Base-by-base conservation (phyloP, 208 protist species). In the Naegleria lovaniensis region DNA sequence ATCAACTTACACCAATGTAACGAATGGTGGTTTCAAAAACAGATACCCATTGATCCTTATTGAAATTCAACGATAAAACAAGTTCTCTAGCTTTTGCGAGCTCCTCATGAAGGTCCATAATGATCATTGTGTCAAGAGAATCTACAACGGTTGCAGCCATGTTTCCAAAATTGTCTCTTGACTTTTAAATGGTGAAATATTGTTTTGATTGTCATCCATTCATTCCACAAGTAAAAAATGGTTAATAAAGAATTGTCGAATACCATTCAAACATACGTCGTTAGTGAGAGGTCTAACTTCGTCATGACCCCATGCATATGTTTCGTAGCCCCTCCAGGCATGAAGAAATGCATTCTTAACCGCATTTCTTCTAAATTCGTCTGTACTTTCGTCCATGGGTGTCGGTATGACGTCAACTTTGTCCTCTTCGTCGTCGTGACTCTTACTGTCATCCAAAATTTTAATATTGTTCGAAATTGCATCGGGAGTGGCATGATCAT, bases 141-240 rank as follows among this genome's bases (percentile, higher is more conserved):
- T 98, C 96, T 5, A 97, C 83, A 41, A 98, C 93, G 0, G 95
- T 97, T 0, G 93, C 67, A 58, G 95, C 96, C 5, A 95, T 51
- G 48, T 92, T 76, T n/a, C 55, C 91, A 76, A 83, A 91, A 33
- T 76, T 79, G 89, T 93, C 91, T 41, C 67, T 52, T 33, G 7
- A 55, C 90, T 79, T 4, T 51, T 3, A 51, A n/a, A 33, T 51
- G 25, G 13, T n/a, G 13, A 75, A 58, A 58, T 58, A n/a, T n/a
- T n/a, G n/a, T n/a, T n/a, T n/a, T n/a, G n/a, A n/a, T n/a, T n/a
- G n/a, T n/a, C n/a, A n/a, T n/a, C n/a, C n/a, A n/a, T n/a, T 58
- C 16, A 58, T 22, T 58, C 6, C 52, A 58, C 6, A 58, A 58
- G 16, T 22, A 58, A n/a, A n/a, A n/a, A n/a, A n/a, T n/a, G 5